Percentiles rank a stretch among this genome's conserved stretches.
These are phyloP conservation scores for Chlamydomonas schloesseri DNA, from an alignment of 139 green algal species.

Conservation along the genomic window DNA sequence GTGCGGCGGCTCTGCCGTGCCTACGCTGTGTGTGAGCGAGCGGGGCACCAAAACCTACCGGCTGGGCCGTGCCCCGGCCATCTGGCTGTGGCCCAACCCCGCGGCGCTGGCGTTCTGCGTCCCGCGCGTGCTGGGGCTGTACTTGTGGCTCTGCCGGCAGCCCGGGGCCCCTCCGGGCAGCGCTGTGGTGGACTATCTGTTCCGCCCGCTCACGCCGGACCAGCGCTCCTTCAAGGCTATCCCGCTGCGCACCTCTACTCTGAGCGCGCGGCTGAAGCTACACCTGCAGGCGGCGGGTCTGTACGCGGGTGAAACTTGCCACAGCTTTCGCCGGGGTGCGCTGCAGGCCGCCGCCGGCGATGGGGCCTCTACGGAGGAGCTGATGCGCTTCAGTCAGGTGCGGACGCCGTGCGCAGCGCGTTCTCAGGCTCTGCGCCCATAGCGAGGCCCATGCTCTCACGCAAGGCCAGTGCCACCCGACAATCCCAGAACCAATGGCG, in stretches of 20 bases:
- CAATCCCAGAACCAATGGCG: too few species aligned
- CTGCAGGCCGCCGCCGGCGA: background rate
- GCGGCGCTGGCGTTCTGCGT: background rate
- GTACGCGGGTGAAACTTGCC: background rate
- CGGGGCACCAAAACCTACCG: background rate
- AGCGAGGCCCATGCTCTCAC: too few species aligned
- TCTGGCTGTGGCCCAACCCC: background rate
- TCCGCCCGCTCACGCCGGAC: background rate
- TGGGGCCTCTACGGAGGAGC: background rate
- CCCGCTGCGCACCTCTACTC: background rate
- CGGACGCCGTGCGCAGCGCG: too few species aligned
- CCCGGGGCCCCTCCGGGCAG: background rate
- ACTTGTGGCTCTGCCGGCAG: background rate
- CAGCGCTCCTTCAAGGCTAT: background rate
- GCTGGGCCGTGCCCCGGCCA: background rate
- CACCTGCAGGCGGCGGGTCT: background rate
- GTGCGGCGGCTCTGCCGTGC: background rate
- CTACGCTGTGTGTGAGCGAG: background rate
- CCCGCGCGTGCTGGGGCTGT: background rate
- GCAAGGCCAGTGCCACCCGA: too few species aligned
- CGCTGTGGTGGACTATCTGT: background rate
- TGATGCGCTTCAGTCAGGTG: background rate
- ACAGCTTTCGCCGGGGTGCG: slow-evolving; percentile 1
- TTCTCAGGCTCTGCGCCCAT: too few species aligned
- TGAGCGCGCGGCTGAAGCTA: background rate